Evolutionary conservation across 176 grass and related monocot genomes (phyloP), one percentile per base, ranked within the genome.

Genomic region (Eragrostis nindensis): DNA sequence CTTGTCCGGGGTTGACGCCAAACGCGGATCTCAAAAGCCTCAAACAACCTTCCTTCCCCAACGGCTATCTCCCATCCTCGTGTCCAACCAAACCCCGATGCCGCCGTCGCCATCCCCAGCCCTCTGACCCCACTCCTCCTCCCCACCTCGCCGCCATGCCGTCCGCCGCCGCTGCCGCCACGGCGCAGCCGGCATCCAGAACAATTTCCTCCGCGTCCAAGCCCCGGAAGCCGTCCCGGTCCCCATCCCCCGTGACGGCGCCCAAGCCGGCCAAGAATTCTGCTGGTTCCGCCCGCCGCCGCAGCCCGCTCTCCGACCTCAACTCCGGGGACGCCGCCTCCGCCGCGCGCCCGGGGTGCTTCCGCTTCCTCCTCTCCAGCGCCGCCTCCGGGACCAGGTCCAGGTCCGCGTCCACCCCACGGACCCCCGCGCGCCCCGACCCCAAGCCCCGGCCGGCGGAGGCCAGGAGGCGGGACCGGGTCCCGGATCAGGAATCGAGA

Each of bases 281-380:
- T 5, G 18, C 19, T 22, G 73, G 49, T 14, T 76, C 48, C 8
- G 55, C 45, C 11, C 63, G 70, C 26, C 86, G 80, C 70, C 87
- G 88, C 50, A 90, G 91, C 81, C 88, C 90, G 14, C 82, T 97
- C 5, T 67, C 85, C 38, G 86, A 97, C 27, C 76, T 89, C 43
- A 93, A 93, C 65, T 84, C 83, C 50, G 69, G 81, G 38, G 83
- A 81, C 53, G 40, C 52, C 67, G 59, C 59, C 15, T 47, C 62
- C 24, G 71, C 76, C 26, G 57, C 73, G 47, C 68, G 82, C 9
- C 16, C 70, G n/a, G 85, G 88, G 0, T 91, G 90, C 69, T 97
- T 97, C 57, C 57, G 80, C 57, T 91, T 91, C 71, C 66, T 92
- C 25, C 80, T 90, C 46, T 21, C 87, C 18, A 73, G 85, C 39